phyloP scores from a whole-genome alignment of 768 basidiomycete species.

The Xerocomellus amylosporus region DNA sequence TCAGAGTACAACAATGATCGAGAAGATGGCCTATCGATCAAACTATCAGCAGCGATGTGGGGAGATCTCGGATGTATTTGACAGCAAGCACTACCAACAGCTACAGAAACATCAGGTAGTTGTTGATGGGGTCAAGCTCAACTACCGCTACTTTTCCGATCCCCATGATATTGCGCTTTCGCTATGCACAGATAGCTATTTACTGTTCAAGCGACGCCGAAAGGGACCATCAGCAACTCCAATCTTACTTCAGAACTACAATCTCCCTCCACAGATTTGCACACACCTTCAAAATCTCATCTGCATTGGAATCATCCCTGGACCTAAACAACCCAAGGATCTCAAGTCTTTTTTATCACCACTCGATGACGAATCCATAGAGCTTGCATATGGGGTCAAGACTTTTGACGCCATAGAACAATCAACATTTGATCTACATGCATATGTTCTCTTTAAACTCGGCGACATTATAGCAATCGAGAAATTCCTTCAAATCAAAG shows the following conservation, averaged over 20 bases:
- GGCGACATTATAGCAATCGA: slow-evolving; percentile 39
- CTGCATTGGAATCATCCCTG: slow-evolving; percentile 43
- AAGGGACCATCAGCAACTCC: slow-evolving; percentile 37
- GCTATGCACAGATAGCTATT: slow-evolving; percentile 43
- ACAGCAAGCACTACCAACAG: slow-evolving; percentile 36
- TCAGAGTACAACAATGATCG: background rate
- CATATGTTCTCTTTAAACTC: slow-evolving; percentile 30
- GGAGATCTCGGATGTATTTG: slow-evolving; percentile 33
- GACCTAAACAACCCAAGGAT: slow-evolving; percentile 42
- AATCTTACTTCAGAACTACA: slow-evolving; percentile 41
- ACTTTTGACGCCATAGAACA: no score
- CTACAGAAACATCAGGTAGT: slow-evolving; percentile 27
- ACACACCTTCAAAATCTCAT: slow-evolving; percentile 37
- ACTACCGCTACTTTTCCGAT: slow-evolving; percentile 37
- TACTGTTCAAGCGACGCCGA: slow-evolving; percentile 32
- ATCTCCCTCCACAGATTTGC: slow-evolving; percentile 38
- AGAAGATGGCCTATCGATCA: background rate
- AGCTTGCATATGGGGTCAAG: slow-evolving; percentile 36
- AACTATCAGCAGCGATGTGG: background rate
- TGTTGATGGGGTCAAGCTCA: slow-evolving; percentile 24
- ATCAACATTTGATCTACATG: slow-evolving; percentile 7
- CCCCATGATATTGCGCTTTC: slow-evolving; percentile 42
- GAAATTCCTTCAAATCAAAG: slow-evolving; percentile 35
- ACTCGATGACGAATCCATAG: slow-evolving; percentile 34
- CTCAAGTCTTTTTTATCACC: slow-evolving; percentile 39